Evolutionary conservation across 495 filamentous ascomycete species (phyloP).

Genomic region (Tuber magnatum): DNA sequence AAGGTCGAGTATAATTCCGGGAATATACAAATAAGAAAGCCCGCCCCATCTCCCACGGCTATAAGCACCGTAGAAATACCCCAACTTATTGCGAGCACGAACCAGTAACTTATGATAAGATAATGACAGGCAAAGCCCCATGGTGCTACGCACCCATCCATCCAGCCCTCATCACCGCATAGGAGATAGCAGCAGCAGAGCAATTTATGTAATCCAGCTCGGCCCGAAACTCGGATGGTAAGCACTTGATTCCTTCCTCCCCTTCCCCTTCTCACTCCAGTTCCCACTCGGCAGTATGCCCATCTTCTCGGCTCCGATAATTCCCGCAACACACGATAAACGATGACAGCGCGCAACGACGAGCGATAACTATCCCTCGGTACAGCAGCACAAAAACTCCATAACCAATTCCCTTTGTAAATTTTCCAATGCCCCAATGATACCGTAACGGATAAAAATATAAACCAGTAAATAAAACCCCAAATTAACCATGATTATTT

Average conservation of each 20-base stretch:
- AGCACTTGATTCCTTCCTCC: background rate
- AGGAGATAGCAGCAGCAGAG: background rate
- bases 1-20: background rate
- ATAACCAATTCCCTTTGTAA: background rate
- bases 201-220: background rate
- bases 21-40: background rate
- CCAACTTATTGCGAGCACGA: background rate
- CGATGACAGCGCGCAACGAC: background rate
- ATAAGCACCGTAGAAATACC: background rate
- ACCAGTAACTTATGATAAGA: background rate
- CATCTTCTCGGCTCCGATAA: background rate
- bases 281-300: background rate
- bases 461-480: background rate
- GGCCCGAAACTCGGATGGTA: background rate
- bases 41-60: background rate
- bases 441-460: background rate
- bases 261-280: background rate
- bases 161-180: background rate
- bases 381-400: background rate
- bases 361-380: background rate
- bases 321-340: background rate
- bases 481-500: background rate
- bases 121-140: background rate
- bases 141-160: background rate
- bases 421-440: background rate